phyloP scores from a whole-genome alignment of 495 filamentous ascomycete species.

The Zalerion maritima region DNA sequence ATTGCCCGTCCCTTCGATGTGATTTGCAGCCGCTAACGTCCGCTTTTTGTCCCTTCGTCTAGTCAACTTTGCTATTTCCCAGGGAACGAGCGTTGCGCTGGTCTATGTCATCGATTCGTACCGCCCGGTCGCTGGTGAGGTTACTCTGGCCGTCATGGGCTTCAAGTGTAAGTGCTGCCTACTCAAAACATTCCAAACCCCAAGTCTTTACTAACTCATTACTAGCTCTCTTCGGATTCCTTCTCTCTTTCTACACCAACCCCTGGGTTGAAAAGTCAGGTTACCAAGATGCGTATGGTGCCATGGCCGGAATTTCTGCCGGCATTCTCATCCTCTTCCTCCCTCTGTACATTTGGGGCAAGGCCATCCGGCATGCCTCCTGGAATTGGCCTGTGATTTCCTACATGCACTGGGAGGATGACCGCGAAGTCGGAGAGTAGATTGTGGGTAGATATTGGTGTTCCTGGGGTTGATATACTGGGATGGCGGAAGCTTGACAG shows the following conservation, averaged over 20 bases:
- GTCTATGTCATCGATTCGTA: constrained; percentile 43
- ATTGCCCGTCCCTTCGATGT: background rate
- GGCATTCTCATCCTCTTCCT: constrained; percentile 24
- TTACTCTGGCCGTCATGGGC: constrained; percentile 34
- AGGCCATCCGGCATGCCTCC: constrained; percentile 26
- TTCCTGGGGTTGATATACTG: too few species aligned
- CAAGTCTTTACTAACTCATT: background rate
- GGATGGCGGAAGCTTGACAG: too few species aligned
- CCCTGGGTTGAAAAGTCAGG: constrained; percentile 38
- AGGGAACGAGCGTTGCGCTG: constrained; percentile 34
- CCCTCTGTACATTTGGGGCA: constrained; percentile 35
- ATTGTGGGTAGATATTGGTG: too few species aligned
- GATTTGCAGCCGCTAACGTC: background rate
- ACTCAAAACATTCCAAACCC: background rate
- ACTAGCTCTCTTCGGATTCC: constrained; percentile 37
- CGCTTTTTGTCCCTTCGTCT: background rate
- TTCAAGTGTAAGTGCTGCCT: constrained; percentile 28
- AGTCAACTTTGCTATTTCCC: constrained; percentile 38
- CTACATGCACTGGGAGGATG: constrained; percentile 31
- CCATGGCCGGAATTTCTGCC: constrained; percentile 37
- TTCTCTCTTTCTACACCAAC: constrained; percentile 45
- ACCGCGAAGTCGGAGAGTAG: constrained; percentile 37
- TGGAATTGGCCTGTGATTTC: constrained; percentile 32
- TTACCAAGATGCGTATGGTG: constrained; percentile 34
- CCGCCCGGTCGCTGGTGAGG: constrained; percentile 37